Evolutionary conservation across 306 rosid genomes (phyloP).

Genomic region (Malus sieversii): DNA sequence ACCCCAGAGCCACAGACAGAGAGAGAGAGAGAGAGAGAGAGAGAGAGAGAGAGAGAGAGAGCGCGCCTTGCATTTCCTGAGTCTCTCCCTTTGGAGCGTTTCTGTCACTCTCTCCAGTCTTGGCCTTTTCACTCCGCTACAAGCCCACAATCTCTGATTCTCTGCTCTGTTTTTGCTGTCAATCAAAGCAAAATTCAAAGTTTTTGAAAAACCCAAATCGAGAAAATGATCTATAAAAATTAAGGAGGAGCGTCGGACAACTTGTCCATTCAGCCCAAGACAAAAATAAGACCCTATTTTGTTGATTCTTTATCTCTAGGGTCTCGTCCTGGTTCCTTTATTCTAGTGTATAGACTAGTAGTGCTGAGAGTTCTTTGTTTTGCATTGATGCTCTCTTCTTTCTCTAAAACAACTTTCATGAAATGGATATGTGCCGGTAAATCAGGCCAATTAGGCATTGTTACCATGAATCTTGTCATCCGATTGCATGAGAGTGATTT

Average conservation of each 20-base stretch:
- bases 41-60: no score
- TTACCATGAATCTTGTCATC: no score
- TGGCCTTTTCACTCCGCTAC: not conserved
- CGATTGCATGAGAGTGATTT: no score
- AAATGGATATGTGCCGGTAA: no score
- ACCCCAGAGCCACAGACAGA: not conserved
- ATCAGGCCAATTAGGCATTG: no score
- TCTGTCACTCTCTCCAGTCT: slow-evolving; percentile 4
- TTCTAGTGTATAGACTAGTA: not conserved
- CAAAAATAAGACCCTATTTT: slow-evolving; percentile 1
- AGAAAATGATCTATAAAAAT: not conserved
- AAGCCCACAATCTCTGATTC: not conserved
- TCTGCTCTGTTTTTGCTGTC: not conserved
- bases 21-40: no score
- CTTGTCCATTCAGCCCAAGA: slow-evolving; percentile 19
- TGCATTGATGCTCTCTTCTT: no score
- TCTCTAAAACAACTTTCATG: no score
- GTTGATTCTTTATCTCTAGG: slow-evolving; percentile 9
- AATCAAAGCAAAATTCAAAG: not conserved
- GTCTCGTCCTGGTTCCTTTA: not conserved
- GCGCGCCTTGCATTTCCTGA: slow-evolving; percentile 23
- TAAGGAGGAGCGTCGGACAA: slow-evolving; percentile 1
- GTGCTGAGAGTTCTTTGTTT: no score
- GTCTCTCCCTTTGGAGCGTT: slow-evolving; percentile 13
- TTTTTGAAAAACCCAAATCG: not conserved